Evolutionary conservation across 176 grass and related monocot species (phyloP).

Genomic region (Panicum miliaceum): DNA sequence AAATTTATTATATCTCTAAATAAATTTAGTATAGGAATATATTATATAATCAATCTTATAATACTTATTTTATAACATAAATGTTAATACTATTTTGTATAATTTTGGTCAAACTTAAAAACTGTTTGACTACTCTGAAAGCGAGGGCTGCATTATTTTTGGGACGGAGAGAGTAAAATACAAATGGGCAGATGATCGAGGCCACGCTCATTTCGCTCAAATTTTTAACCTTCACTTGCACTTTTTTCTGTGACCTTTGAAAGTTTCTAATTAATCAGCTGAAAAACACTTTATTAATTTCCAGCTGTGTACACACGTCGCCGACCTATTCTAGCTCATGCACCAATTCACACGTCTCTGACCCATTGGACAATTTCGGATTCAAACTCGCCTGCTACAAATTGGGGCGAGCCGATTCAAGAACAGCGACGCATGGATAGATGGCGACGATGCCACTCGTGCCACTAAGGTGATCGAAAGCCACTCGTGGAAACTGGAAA

Average conservation of each 20-base stretch:
- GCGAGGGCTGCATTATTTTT: too few species aligned
- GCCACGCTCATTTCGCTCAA: not conserved
- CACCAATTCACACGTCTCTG: not conserved
- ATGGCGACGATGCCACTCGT: not conserved
- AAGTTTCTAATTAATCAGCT: not conserved
- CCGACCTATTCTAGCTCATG: constrained; percentile 8
- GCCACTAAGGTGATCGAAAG: not conserved
- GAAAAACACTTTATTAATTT: not conserved
- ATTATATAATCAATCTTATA: too few species aligned
- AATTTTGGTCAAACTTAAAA: too few species aligned
- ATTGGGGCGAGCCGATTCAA: not conserved
- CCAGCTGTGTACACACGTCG: not conserved
- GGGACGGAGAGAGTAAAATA: too few species aligned
- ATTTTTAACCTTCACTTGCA: not conserved
- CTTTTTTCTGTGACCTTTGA: not conserved
- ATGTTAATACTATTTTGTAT: too few species aligned
- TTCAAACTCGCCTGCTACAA: not conserved
- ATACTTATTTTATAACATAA: too few species aligned
- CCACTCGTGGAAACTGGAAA: not conserved
- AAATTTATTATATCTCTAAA: too few species aligned
- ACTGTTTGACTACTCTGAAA: too few species aligned
- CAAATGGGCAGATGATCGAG: not conserved
- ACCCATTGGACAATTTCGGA: not conserved
- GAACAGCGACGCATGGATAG: not conserved
- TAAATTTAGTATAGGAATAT: too few species aligned